Conservation (phyloP, 78 protist species). For the Dictyostelium firmibasis region DNA sequence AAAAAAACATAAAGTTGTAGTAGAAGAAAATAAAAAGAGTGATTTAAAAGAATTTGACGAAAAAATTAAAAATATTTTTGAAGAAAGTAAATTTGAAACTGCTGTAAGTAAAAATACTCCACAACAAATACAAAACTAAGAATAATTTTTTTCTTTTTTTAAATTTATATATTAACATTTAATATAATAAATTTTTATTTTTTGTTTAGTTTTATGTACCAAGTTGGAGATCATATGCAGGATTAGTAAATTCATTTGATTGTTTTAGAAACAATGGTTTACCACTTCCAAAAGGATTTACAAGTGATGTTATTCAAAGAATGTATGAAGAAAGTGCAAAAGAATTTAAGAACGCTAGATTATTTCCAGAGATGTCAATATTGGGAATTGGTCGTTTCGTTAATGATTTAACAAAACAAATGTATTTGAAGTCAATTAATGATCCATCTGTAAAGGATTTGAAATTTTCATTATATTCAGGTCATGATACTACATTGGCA, state of each 20-base stretch:
- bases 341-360: slow-evolving; percentile 9
- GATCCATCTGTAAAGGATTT: not conserved
- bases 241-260: slow-evolving; percentile 60
- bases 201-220: not conserved
- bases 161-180: too few relatives aligned
- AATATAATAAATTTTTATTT: too few relatives aligned
- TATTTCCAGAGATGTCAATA: slow-evolving; percentile 22
- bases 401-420: slow-evolving; percentile 12
- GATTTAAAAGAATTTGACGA: not conserved
- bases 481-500: slow-evolving; percentile 71
- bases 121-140: too few relatives aligned
- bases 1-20: slow-evolving; percentile 6
- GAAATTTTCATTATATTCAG: slow-evolving; percentile 58
- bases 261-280: slow-evolving; percentile 66
- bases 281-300: slow-evolving; percentile 63
- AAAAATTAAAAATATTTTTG: slow-evolving; percentile 18
- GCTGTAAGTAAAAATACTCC: slow-evolving; percentile 39
- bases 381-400: slow-evolving; percentile 65
- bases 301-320: slow-evolving; percentile 28
- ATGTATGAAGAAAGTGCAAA: slow-evolving; percentile 64
- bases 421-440: not conserved
- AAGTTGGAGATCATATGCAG: slow-evolving; percentile 26
- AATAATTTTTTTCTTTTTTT: too few relatives aligned
- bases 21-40: slow-evolving; percentile 34
- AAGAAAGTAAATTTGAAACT: slow-evolving; percentile 30